Percentiles rank a stretch among this genome's conserved stretches.
Conservation (phyloP, 768 basidiomycete genomes). For the Amanita thiersii region DNA sequence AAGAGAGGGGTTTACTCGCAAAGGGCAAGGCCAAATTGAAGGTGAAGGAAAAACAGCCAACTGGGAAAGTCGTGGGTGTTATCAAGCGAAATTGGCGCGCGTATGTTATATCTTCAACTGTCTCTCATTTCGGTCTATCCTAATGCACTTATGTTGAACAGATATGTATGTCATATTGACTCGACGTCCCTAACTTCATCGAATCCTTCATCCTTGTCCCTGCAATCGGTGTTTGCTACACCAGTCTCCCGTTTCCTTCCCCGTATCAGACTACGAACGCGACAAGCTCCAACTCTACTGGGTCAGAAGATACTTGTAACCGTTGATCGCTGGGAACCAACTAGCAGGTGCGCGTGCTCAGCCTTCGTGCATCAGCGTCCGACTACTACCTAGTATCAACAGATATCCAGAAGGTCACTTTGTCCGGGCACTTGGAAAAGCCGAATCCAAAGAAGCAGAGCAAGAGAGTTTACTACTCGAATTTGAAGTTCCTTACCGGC, state of each 20-base stretch:
- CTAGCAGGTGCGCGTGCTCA: constrained; percentile 51
- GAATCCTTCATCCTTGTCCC: constrained; percentile 68
- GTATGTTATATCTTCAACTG: constrained; percentile 28
- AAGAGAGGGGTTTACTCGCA: constrained; percentile 34
- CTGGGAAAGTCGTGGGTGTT: constrained; percentile 85
- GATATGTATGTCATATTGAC: constrained; percentile 94
- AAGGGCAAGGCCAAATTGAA: constrained; percentile 21
- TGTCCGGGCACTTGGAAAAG: constrained; percentile 84
- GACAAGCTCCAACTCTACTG: constrained; percentile 83
- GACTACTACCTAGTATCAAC: not conserved
- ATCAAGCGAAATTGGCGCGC: constrained; percentile 95
- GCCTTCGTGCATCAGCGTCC: not conserved
- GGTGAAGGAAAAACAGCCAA: constrained; percentile 68
- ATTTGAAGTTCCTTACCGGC: constrained; percentile 92
- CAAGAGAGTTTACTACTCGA: constrained; percentile 90
- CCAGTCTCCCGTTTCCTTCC: constrained; percentile 89
- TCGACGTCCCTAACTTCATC: constrained; percentile 77
- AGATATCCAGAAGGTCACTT: constrained; percentile 94
- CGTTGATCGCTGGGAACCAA: constrained; percentile 86
- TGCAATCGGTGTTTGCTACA: constrained; percentile 90
- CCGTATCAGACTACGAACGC: constrained; percentile 88
- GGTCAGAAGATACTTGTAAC: constrained; percentile 95
- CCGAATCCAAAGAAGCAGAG: constrained; percentile 93
- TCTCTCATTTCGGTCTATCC: constrained; percentile 4
- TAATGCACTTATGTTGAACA: constrained; percentile 17